Evolutionary conservation across 1,284 basidiomycete species (phyloP), one percentile per base, ranked within the genome.

Genomic region (Puccinia sorghi): DNA sequence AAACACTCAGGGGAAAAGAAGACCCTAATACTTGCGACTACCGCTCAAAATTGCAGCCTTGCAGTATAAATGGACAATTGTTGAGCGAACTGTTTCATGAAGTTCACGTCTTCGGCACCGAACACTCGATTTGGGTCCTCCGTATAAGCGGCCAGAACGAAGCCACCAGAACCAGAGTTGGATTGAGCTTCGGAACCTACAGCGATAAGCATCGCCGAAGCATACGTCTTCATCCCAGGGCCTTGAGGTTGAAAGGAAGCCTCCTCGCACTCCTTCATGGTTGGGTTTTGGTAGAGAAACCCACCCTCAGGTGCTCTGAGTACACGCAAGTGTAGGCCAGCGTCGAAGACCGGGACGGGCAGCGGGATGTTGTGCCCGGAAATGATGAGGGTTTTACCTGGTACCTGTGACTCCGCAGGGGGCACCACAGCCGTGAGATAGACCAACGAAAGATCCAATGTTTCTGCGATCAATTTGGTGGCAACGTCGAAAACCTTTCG

Each of bases 261-360:
- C 20, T 70, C 57, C 57, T 71, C 66, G 11, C 25, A 67, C 71
- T 71, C 67, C 64, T 63, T n/a, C 46, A 37, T 6, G 43, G 46
- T 70, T 39, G 82, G 81, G 43, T 82, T 82, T 77, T 81, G 80
- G 80, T 83, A 84, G 22, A 83, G 74, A 25, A 82, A 72, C 0
- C 83, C 83, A 27, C 83, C 83, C 63, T 83, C 83, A 8, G 82
- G 80, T 12, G 81, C 77, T 39, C 81, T 79, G 4, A 84, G 77
- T 0, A 82, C 82, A 50, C 82, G 81, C 41, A 83, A 73, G 52
- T 84, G 83, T 39, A 84, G 77, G 3, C 80, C 80, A 12, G 82
- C 80, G 72, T 83, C 83, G 76, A 83, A 83, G 5, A 81, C 74
- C 12, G 82, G 83, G 9, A 80, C 67, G 9, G 81, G 82, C 3